A percentile compares a stretch with the other conserved stretches of the same genome.
These are phyloP conservation scores for Cladophialophora exuberans DNA, from an alignment of 2,329 filamentous ascomycete genomes.

Conservation along the genomic window DNA sequence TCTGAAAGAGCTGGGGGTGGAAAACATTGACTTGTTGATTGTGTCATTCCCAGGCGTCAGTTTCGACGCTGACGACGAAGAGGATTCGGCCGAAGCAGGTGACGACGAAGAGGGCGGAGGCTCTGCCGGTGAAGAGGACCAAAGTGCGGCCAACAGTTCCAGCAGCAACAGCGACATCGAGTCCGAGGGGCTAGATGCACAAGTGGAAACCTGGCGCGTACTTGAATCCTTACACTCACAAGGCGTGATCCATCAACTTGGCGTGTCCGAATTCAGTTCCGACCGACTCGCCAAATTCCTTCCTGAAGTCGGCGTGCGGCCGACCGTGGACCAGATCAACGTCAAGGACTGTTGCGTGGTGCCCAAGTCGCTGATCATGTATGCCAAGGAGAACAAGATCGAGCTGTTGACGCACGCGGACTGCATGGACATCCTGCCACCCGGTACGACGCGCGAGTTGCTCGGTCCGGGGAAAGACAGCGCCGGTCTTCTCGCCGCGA, in stretches of 20 bases:
- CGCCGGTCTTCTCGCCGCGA: slow-evolving; percentile 72
- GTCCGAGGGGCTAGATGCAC: slow-evolving; percentile 60
- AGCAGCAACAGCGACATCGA: no score
- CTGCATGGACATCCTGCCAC: slow-evolving; percentile 86
- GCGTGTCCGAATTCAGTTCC: slow-evolving; percentile 88
- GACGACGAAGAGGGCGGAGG: slow-evolving; percentile 51
- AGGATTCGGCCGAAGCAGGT: slow-evolving; percentile 59
- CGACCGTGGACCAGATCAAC: slow-evolving; percentile 93
- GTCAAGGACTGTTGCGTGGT: slow-evolving; percentile 94
- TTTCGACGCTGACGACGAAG: slow-evolving; percentile 91
- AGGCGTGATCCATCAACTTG: slow-evolving; percentile 74
- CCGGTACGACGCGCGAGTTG: slow-evolving; percentile 81
- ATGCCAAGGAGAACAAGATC: slow-evolving; percentile 81
- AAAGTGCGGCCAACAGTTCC: no score
- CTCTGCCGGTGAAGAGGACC: no score
- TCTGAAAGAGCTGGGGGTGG: slow-evolving; percentile 74
- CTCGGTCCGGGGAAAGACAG: slow-evolving; percentile 73
- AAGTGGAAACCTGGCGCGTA: slow-evolving; percentile 69
- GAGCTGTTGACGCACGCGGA: slow-evolving; percentile 93
- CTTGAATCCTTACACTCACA: slow-evolving; percentile 73
- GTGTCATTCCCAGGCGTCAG: slow-evolving; percentile 91
- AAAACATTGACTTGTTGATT: slow-evolving; percentile 82
- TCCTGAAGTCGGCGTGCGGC: slow-evolving; percentile 68
- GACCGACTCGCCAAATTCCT: slow-evolving; percentile 80
- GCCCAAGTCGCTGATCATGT: slow-evolving; percentile 79